phyloP scores from a whole-genome alignment of 176 grass and related monocot species.

The Urochloa ruziziensis region DNA sequence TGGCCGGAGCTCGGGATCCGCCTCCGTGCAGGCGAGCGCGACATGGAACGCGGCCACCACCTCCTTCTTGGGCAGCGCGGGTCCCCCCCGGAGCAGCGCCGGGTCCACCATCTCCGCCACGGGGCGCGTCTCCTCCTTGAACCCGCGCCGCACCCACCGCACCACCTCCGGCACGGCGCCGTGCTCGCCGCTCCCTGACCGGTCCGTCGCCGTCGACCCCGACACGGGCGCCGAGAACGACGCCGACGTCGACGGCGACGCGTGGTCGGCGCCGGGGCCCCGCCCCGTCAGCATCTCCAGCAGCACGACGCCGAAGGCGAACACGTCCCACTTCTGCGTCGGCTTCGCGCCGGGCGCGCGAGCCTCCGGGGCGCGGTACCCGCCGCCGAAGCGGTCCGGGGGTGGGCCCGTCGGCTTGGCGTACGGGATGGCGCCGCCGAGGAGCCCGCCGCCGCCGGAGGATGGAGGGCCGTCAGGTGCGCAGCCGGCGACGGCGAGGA shows the following conservation, averaged over 20 bases:
- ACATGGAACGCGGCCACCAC: slow-evolving; percentile 73
- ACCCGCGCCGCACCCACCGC: slow-evolving; percentile 69
- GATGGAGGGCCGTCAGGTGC: neutral
- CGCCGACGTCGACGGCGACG: slow-evolving; percentile 50
- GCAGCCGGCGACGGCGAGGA: slow-evolving; percentile 55
- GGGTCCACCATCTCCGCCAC: slow-evolving; percentile 68
- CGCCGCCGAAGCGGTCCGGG: slow-evolving; percentile 18
- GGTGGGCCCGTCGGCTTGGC: slow-evolving; percentile 8
- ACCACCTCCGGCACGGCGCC: slow-evolving; percentile 57
- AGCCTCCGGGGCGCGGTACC: slow-evolving; percentile 71
- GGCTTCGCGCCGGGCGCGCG: slow-evolving; percentile 1
- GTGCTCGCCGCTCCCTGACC: slow-evolving; percentile 46
- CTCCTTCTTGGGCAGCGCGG: slow-evolving; percentile 67
- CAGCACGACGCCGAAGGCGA: slow-evolving; percentile 66
- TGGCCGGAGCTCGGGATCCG: slow-evolving; percentile 57
- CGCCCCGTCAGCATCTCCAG: slow-evolving; percentile 72
- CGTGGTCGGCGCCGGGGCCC: slow-evolving; percentile 38
- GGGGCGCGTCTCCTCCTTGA: slow-evolving; percentile 53
- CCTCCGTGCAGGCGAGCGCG: slow-evolving; percentile 64
- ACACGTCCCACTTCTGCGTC: slow-evolving; percentile 87
- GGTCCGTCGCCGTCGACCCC: slow-evolving; percentile 20
- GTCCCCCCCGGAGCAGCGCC: slow-evolving; percentile 34
- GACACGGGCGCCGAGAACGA: slow-evolving; percentile 34
- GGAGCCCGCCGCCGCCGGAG: neutral
- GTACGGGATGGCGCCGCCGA: slow-evolving; percentile 44